Evolutionary conservation across 148 eudicot genomes (phyloP), one percentile per base, ranked within the genome.

Genomic region (Nepenthes gracilis): DNA sequence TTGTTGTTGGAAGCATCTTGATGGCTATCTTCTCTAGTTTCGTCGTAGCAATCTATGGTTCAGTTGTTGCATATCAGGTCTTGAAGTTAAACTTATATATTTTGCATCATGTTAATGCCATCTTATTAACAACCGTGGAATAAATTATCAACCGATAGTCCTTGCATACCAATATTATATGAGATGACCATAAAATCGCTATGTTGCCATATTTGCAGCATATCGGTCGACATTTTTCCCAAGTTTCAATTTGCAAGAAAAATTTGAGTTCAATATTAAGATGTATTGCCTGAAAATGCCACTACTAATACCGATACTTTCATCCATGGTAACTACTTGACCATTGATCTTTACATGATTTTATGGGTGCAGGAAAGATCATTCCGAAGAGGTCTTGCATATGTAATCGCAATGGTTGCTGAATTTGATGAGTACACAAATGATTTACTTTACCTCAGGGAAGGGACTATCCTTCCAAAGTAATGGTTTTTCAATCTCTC

Each of bases 371-470:
- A 89, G 99, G 99, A 93, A 72, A 83, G 95, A 72, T 93, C 99
- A 14, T 78, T 89, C 53, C 64, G 68, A 54, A 81, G 85, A 61
- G 97, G 97, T 36, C 72, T 84, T 69, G 95, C 95, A 57, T 93
- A 80, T 67, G 81, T 93, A 35, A 66, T 93, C 71, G 89, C 99
- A 1, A 83, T 84, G 87, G 87, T 93, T 68, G 92, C 99, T 33
- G 95, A 82, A 62, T 93, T 93, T 66, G 99, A 93, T 54, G 99
- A 93, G 81, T 93, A 89, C 71, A 86, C 99, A 0, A 93, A 93
- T 51, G 99, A 93, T 64, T 93, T 84, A 90, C 89, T 93, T 54
- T 89, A 93, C 68, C 82, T 93, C 43, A 84, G 96, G 48, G 99
- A 86, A 72, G 99, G 99, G 43, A 81, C 97, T 47, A 74, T 89